Evolutionary conservation across 768 basidiomycete genomes (phyloP).

Genomic region (Rhizopogon sp.): DNA sequence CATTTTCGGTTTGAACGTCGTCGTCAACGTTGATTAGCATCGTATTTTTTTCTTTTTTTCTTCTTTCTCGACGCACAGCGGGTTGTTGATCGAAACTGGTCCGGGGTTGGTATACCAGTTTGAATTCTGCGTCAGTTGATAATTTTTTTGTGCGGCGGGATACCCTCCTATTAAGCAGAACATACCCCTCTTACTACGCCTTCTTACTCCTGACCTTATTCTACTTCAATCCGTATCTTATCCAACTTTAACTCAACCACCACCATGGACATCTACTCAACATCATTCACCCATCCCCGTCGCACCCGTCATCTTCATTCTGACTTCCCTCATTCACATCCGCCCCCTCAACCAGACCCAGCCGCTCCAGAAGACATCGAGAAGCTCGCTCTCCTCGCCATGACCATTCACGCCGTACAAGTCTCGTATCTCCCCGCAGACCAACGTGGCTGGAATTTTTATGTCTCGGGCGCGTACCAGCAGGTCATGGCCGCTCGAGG

Average conservation of each 20-base stretch:
- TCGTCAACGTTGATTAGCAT: not conserved
- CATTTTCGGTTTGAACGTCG: not conserved
- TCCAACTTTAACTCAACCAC: constrained; percentile 1
- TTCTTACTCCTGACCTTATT: constrained; percentile 1
- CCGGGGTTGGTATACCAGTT: not conserved
- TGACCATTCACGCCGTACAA: constrained; percentile 78
- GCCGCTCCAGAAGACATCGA: constrained; percentile 61
- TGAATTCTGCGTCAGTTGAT: constrained; percentile 3
- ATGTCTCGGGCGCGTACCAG: constrained; percentile 86
- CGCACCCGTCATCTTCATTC: constrained; percentile 63
- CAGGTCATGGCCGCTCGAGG: constrained; percentile 90
- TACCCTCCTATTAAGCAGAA: constrained; percentile 4
- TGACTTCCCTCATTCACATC: constrained; percentile 32
- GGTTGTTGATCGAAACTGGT: not conserved
- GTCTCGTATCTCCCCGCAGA: constrained; percentile 74
- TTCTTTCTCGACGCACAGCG: not conserved
- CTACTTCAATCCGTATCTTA: constrained; percentile 13
- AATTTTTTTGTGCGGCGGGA: constrained; percentile 4
- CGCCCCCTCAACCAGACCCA: constrained; percentile 33
- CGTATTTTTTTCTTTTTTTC: not conserved
- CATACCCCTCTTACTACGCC: constrained; percentile 2
- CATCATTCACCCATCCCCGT: constrained; percentile 90
- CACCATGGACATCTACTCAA: constrained; percentile 90
- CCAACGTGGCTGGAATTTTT: constrained; percentile 78
- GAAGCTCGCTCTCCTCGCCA: constrained; percentile 75